Evolutionary conservation across 1,284 basidiomycete genomes (phyloP).

Genomic region (Clitocybe nebularis): DNA sequence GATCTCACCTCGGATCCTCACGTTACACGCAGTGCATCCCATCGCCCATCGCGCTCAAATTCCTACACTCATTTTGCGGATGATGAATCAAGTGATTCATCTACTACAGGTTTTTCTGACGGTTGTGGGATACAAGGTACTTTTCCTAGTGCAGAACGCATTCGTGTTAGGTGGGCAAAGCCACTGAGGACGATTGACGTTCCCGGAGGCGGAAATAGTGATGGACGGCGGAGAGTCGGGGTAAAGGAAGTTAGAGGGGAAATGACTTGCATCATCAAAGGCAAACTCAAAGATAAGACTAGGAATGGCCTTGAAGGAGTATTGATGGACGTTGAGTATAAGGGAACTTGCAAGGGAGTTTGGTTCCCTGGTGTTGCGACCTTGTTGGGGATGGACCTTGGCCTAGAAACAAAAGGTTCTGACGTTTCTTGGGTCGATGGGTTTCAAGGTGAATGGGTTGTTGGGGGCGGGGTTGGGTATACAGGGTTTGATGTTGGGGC

Average conservation of each 20-base stretch:
- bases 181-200: slow-evolving; percentile 50
- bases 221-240: slow-evolving; percentile 60
- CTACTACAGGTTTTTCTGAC: slow-evolving; percentile 51
- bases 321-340: slow-evolving; percentile 66
- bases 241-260: slow-evolving; percentile 63
- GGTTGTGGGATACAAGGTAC: slow-evolving; percentile 70
- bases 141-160: slow-evolving; percentile 70
- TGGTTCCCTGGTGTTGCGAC: slow-evolving; percentile 82
- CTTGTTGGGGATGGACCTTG: slow-evolving; percentile 72
- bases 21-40: slow-evolving; percentile 53
- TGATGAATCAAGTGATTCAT: slow-evolving; percentile 76
- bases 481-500: slow-evolving; percentile 61
- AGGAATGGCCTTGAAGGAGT: slow-evolving; percentile 49
- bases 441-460: slow-evolving; percentile 49
- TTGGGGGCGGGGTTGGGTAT: slow-evolving; percentile 61
- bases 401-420: slow-evolving; percentile 61
- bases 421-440: slow-evolving; percentile 63
- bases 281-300: slow-evolving; percentile 37
- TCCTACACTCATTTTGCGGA: slow-evolving; percentile 71
- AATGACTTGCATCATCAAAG: slow-evolving; percentile 57
- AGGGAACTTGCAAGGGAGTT: slow-evolving; percentile 65
- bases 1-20: slow-evolving; percentile 74
- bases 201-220: slow-evolving; percentile 34
- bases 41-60: slow-evolving; percentile 46
- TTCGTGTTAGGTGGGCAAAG: slow-evolving; percentile 74